Base-by-base conservation (phyloP, 2,329 filamentous ascomycete species). In the Phialophora macrospora region DNA sequence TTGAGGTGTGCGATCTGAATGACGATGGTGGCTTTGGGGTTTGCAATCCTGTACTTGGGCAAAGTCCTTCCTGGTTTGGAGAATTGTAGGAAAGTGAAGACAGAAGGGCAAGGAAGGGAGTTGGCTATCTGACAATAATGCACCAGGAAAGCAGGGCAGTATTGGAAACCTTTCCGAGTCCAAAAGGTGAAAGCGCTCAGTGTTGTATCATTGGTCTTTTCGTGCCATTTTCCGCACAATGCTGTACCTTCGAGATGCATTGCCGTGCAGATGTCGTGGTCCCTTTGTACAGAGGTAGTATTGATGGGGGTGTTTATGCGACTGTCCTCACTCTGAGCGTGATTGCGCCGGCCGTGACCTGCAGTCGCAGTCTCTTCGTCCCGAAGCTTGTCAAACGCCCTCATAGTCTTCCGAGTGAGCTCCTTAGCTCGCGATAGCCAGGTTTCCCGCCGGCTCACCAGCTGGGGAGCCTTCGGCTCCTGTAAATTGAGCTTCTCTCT, bases 401-500 rank as follows among this genome's bases (percentile, higher is more conserved):
- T 44, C 14, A 7, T 44, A 8, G 6, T 44, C 28, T 14, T 41
- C 26, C 20, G 22, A 11, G 17, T 32, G 26, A 12, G 28, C 32
- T 3, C 9, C 67, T 67, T 59, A 72, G 67, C 70, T 72, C 32
- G 71, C 71, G 24, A 65, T 57, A 6, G 70, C 69, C 63, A 72
- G 41, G 26, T 68, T 55, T 6, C 67, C 67, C 14, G 64, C 65
- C 17, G 68, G 70, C 51, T 72, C 71, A 5, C 38, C 17, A 44
- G 38, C 38, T 44, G 61, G 30, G 26, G 58, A 57, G 17, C 26
- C 46, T 44, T 46, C 71, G 17, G 68, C 77, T 11, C 52, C 52
- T 20, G 24, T 55, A 20, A 55, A 55, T 55, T 55, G 52, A n/a
- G 77, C 85, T 75, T 90, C 87, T 64, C 87, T 82, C 77, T 88